phyloP scores from a whole-genome alignment of 2,329 filamentous ascomycete species.

The Trichoderma koningii region DNA sequence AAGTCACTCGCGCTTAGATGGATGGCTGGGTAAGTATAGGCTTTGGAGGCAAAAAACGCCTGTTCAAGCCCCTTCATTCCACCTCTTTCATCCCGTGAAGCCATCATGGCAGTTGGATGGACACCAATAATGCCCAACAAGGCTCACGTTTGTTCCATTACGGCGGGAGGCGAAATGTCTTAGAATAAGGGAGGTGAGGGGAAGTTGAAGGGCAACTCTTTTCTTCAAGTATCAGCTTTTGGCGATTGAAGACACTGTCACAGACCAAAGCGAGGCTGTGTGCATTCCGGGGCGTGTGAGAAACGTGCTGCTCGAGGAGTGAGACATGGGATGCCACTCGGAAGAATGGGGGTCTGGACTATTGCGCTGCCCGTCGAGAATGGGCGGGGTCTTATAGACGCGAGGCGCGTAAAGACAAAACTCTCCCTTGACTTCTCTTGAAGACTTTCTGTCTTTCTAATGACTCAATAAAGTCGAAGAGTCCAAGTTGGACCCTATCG shows the following conservation, averaged over 20 bases:
- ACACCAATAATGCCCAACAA: constrained; percentile 23
- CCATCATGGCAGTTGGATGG: constrained; percentile 31
- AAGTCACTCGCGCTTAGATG: constrained; percentile 28
- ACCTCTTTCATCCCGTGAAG: constrained; percentile 32
- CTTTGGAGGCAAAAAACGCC: background rate
- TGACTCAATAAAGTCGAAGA: no score
- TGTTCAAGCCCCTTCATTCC: constrained; percentile 44
- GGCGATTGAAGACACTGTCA: constrained; percentile 18
- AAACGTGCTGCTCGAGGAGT: constrained; percentile 20
- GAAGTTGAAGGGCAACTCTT: background rate
- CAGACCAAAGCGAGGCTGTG: constrained; percentile 28
- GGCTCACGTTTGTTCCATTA: constrained; percentile 32
- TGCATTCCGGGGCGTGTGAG: constrained; percentile 36
- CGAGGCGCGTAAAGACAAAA: constrained; percentile 6
- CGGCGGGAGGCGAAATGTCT: constrained; percentile 41
- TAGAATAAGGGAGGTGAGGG: constrained; percentile 23
- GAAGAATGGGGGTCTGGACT: constrained; percentile 12
- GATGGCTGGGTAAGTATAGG: constrained; percentile 36
- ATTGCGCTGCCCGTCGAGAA: constrained; percentile 9
- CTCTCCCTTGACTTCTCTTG: background rate
- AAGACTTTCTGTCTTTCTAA: no score
- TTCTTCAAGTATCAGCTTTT: no score
- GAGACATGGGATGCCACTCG: constrained; percentile 30
- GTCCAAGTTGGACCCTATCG: no score
- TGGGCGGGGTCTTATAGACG: background rate